phyloP scores from a whole-genome alignment of 768 basidiomycete species.

The Brasilioporus rufonigricans region DNA sequence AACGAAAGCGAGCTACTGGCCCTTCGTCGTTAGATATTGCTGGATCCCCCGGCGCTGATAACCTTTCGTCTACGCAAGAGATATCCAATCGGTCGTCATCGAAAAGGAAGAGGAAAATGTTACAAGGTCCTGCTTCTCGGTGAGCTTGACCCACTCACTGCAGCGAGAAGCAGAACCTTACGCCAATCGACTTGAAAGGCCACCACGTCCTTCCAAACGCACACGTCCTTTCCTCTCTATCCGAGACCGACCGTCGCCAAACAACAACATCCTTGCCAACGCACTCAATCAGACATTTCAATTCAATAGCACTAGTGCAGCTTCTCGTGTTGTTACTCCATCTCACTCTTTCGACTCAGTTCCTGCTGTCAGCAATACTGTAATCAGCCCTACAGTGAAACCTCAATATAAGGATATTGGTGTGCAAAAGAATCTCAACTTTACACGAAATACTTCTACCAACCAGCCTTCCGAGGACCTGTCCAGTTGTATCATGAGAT shows the following conservation, averaged over 20 bases:
- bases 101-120: conserved; percentile 19
- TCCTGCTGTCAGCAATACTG: not conserved
- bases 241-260: not conserved
- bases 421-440: conserved; percentile 25
- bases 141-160: conserved; percentile 31
- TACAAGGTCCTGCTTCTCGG: conserved; percentile 29
- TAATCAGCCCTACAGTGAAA: conserved; percentile 1
- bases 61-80: not conserved
- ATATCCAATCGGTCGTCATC: not conserved
- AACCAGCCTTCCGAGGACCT: conserved; percentile 1
- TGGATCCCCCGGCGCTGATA: not conserved
- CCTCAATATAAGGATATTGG: conserved; percentile 17
- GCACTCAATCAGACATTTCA: conserved; percentile 31
- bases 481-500: conserved; percentile 14
- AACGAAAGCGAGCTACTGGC: conserved; percentile 11
- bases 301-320: conserved; percentile 17
- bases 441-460: conserved; percentile 14
- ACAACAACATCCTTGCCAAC: conserved; percentile 16
- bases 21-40: not conserved
- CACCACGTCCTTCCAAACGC: conserved; percentile 1
- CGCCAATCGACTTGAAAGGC: conserved; percentile 25
- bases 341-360: not conserved
- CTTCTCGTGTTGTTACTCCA: conserved; percentile 8
- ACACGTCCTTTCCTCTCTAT: not conserved
- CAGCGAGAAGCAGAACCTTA: conserved; percentile 29